A percentile compares a stretch with the other conserved stretches of the same genome.
Conservation (phyloP, 106 monocot genomes). For the Alisma plantagoaquatica region DNA sequence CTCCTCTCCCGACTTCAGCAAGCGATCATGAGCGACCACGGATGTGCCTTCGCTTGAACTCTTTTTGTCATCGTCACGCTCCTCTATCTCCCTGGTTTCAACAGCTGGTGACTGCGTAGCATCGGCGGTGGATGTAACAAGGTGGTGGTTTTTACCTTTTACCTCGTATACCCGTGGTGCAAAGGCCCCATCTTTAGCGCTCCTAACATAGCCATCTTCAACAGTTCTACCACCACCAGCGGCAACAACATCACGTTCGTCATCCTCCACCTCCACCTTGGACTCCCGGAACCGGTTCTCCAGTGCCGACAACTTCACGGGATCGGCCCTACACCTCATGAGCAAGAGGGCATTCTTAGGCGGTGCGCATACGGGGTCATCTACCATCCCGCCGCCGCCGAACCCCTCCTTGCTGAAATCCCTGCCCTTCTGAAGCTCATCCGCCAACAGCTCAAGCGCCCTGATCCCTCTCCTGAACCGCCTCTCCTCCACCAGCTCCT, state of each 20-base stretch:
- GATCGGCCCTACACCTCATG: constrained; percentile 90
- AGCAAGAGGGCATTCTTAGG: constrained; percentile 72
- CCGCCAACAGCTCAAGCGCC: no score
- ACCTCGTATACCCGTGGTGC: no score
- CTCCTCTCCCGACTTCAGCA: no score
- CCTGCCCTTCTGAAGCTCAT: no score
- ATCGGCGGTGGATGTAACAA: not conserved
- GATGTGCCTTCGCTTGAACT: no score
- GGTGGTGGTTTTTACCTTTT: not conserved
- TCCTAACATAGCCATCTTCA: constrained; percentile 3
- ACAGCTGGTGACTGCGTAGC: no score
- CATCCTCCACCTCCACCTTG: constrained; percentile 28
- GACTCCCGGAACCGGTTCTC: constrained; percentile 59
- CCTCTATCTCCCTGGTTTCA: no score
- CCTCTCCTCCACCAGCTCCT: not conserved
- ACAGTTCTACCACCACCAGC: constrained; percentile 1
- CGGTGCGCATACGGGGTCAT: constrained; percentile 50
- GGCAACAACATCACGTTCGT: no score
- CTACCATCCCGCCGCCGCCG: no score
- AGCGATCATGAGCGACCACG: no score
- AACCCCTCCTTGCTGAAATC: no score
- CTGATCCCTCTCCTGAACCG: constrained; percentile 11
- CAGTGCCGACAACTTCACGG: constrained; percentile 67
- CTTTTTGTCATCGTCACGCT: no score
- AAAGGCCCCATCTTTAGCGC: not conserved